Conservation (phyloP, 2,329 filamentous ascomycete species). For the Teratosphaeriaceae sp. region DNA sequence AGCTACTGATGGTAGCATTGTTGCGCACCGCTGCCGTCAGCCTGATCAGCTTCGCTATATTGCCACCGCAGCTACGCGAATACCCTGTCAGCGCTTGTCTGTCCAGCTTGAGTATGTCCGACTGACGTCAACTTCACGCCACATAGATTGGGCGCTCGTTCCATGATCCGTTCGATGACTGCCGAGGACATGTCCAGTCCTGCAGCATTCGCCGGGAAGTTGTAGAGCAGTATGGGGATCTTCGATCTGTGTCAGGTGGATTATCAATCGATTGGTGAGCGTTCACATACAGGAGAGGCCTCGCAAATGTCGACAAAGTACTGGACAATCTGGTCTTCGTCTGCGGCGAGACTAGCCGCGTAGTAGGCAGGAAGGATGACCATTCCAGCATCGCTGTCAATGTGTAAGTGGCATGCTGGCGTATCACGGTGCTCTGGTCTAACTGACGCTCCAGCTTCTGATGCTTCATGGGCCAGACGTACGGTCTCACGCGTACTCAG, state of each 20-base stretch:
- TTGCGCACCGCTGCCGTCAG: neutral
- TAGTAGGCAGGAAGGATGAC: neutral
- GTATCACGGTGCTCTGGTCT: neutral
- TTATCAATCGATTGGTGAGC: neutral
- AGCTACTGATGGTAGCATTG: neutral
- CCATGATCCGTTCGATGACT: neutral
- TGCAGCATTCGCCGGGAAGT: conserved; percentile 3
- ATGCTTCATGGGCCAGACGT: neutral
- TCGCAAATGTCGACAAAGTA: conserved; percentile 3
- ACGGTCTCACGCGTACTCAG: conserved; percentile 1
- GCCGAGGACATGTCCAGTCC: neutral
- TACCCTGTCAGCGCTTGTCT: neutral
- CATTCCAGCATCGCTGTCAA: conserved; percentile 1
- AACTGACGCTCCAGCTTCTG: neutral
- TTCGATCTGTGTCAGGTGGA: neutral
- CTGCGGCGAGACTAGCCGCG: neutral
- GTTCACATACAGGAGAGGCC: neutral
- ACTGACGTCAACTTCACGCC: neutral
- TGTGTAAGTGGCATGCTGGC: neutral
- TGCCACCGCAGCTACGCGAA: neutral
- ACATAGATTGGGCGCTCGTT: neutral
- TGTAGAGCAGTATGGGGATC: conserved; percentile 3
- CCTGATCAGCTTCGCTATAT: neutral
- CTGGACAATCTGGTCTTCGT: conserved; percentile 1
- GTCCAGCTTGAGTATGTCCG: neutral